Base-by-base conservation (phyloP, 2,329 filamentous ascomycete genomes). In the Calonectria crousiana region DNA sequence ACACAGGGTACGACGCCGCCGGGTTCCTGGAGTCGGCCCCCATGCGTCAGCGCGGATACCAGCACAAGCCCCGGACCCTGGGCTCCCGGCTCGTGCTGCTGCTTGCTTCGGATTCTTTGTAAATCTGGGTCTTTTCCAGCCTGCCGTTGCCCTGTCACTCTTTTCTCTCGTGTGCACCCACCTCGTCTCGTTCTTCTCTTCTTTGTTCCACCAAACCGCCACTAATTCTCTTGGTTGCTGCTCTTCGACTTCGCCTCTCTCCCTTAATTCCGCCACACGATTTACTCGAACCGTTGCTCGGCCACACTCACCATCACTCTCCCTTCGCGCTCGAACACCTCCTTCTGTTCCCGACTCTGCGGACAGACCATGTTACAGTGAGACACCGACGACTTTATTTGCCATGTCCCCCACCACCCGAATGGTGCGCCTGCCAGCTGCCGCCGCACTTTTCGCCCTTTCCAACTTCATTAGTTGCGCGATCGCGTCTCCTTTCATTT, bases 401-500 rank as follows among this genome's bases (percentile, higher is more conserved):
- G 62, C 65, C 64, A 80, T 83, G 80, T 81, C 81, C 71, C 76
- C 75, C 68, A 71, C 74, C 78, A 74, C 81, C 75, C 77, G 81
- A 60, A 83, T 86, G 78, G 79, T 83, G 67, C 84, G 81, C 28
- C 78, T 87, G 53, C 84, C 86, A 23, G 80, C 82, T 9, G 78
- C 83, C 49, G 81, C 83, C 38, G 80, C 83, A 52, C 78, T 83
- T 58, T 78, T 87, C 51, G 73, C 86, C 62, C 72, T 87, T 75
- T 81, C 82, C 66, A 79, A 80, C 52, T 77, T 86, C 38, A 76
- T 84, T 74, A 78, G 79, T 41, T 74, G 83, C 70, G 79, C 84
- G 23, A 72, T 80, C n/a, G 83, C 83, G 56, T 83, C 87, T 80
- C 84, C 81, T 49, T 83, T 87, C 80, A 83, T 81, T 60, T 78